phyloP scores from a whole-genome alignment of 768 basidiomycete species.

The Gymnopilus dilepis region DNA sequence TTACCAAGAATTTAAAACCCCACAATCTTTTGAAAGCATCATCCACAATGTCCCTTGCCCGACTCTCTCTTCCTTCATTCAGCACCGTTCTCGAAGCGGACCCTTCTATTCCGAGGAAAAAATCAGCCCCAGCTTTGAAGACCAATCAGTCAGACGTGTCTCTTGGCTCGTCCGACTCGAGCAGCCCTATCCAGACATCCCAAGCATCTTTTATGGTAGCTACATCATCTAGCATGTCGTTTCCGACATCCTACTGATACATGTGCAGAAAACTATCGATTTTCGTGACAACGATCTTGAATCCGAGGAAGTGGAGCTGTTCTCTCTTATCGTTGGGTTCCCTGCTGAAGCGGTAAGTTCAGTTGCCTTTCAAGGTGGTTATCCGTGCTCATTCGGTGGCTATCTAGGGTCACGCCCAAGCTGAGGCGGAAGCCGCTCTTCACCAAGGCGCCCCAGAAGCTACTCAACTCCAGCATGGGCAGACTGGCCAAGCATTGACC shows the following conservation, averaged over 20 bases:
- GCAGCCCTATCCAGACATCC: neutral
- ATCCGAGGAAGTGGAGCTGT: neutral
- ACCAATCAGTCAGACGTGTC: neutral
- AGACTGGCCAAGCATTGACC: neutral
- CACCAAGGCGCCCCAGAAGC: neutral
- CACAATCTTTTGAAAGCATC: neutral
- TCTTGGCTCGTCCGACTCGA: too few species aligned
- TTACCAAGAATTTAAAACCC: neutral
- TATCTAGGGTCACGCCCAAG: neutral
- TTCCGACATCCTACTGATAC: neutral
- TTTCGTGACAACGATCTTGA: neutral
- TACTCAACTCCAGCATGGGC: neutral
- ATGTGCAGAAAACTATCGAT: neutral
- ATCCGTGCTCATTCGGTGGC: too few species aligned
- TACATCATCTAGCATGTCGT: neutral
- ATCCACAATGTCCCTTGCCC: slow-evolving; percentile 8
- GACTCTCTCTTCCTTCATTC: slow-evolving; percentile 9
- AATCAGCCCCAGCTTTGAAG: neutral
- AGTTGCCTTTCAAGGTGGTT: too few species aligned
- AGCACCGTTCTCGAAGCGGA: slow-evolving; percentile 12
- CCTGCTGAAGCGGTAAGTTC: neutral
- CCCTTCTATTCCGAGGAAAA: slow-evolving; percentile 7
- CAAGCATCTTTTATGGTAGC: neutral
- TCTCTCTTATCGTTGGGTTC: neutral
- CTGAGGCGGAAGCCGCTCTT: neutral